phyloP scores from a whole-genome alignment of 768 basidiomycete species.

The Inosperma sp. region DNA sequence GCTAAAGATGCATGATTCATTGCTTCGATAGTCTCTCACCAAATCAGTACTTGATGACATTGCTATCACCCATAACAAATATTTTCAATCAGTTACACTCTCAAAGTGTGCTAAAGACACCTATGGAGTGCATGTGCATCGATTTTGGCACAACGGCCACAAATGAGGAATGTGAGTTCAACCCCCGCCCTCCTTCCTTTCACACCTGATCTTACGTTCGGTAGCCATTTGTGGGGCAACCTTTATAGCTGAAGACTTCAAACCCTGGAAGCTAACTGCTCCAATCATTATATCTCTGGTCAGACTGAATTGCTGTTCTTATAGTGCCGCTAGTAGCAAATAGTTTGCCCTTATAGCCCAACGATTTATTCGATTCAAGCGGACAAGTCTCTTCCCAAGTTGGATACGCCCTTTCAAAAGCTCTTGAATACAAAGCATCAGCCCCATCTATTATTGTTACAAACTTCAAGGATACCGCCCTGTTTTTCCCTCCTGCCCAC shows the following conservation, averaged over 20 bases:
- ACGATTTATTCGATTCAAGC: constrained; percentile 7
- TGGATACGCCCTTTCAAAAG: constrained; percentile 8
- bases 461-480: constrained; percentile 11
- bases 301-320: not conserved
- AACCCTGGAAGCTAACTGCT: not conserved
- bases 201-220: constrained; percentile 2
- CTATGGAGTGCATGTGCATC: constrained; percentile 14
- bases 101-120: constrained; percentile 11
- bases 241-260: constrained; percentile 10
- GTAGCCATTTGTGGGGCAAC: constrained; percentile 12
- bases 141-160: too few species aligned
- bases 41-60: constrained; percentile 13
- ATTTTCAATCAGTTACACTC: constrained; percentile 19
- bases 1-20: not conserved
- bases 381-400: constrained; percentile 5
- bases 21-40: constrained; percentile 9
- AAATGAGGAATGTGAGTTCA: constrained; percentile 14
- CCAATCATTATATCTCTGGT: constrained; percentile 14
- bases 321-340: not conserved
- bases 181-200: not conserved
- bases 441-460: constrained; percentile 10
- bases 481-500: constrained; percentile 9
- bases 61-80: constrained; percentile 16
- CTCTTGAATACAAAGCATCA: constrained; percentile 6
- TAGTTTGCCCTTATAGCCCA: not conserved